phyloP scores from a whole-genome alignment of 495 filamentous ascomycete species.

The Podospora pseudoanserina region DNA sequence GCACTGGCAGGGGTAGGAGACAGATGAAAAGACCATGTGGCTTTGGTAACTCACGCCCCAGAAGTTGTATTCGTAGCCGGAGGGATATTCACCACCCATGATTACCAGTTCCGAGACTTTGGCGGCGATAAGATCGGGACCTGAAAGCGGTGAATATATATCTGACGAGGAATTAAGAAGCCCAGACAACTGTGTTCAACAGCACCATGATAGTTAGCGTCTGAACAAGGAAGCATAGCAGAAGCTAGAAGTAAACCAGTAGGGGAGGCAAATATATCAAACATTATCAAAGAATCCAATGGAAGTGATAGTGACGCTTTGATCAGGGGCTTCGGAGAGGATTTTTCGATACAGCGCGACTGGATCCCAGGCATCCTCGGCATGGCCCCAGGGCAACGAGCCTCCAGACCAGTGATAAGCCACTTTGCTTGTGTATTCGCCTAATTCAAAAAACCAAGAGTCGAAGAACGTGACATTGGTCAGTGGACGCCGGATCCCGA shows the following conservation, averaged over 20 bases:
- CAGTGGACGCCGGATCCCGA: conserved; percentile 40
- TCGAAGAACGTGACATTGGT: conserved; percentile 45
- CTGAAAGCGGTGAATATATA: conserved; percentile 30
- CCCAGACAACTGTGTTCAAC: conserved; percentile 29
- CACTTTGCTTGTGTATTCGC: conserved; percentile 38
- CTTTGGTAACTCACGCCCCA: conserved; percentile 19
- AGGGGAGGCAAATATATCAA: neutral
- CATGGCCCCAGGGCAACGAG: conserved; percentile 29
- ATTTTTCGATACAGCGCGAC: conserved; percentile 42
- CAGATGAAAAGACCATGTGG: too few relatives aligned
- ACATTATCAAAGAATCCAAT: conserved; percentile 45
- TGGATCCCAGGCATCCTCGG: conserved; percentile 41
- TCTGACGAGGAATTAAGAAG: conserved; percentile 41
- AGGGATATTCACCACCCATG: conserved; percentile 47
- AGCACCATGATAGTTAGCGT: neutral
- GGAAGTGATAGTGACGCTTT: conserved; percentile 43
- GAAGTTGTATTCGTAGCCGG: conserved; percentile 44
- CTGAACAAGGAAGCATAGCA: neutral
- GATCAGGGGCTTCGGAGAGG: conserved; percentile 32
- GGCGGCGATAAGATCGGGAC: conserved; percentile 33
- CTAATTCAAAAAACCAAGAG: conserved; percentile 29
- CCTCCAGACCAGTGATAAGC: conserved; percentile 38
- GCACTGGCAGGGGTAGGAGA: too few relatives aligned
- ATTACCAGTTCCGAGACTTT: conserved; percentile 47
- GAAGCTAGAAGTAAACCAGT: neutral